A percentile compares a stretch with the other conserved stretches of the same genome.
phyloP scores from a whole-genome alignment of 2,329 filamentous ascomycete genomes.

The Ophiostoma himal-ulmi region DNA sequence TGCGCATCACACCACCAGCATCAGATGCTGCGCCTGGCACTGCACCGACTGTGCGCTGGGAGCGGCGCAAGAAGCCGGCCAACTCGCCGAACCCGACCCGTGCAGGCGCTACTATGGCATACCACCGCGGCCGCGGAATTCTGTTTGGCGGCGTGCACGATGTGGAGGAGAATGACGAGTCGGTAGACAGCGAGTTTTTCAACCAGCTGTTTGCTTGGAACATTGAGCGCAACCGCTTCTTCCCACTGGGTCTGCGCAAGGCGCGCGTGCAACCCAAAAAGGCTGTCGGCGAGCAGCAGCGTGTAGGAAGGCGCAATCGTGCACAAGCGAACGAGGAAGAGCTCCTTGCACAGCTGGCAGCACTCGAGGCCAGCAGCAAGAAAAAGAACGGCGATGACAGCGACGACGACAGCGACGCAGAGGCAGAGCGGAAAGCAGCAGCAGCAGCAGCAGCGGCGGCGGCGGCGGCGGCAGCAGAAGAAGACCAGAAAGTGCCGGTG shows the following conservation, averaged over 20 bases:
- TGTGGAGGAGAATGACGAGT: constrained; percentile 84
- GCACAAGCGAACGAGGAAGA: constrained; percentile 90
- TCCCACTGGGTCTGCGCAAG: constrained; percentile 71
- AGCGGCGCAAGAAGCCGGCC: constrained; percentile 83
- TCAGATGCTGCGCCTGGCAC: constrained; percentile 60
- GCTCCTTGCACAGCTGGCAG: constrained; percentile 76
- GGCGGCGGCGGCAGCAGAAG: constrained; percentile 29
- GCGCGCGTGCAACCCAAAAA: constrained; percentile 59
- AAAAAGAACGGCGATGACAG: constrained; percentile 12
- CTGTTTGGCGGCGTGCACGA: constrained; percentile 93
- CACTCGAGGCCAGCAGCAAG: constrained; percentile 56
- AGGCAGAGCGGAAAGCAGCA: constrained; percentile 43
- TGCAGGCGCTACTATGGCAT: constrained; percentile 88
- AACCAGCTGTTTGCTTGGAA: constrained; percentile 90
- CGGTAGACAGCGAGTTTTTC: constrained; percentile 96
- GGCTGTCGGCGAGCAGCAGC: constrained; percentile 42
- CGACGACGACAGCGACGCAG: constrained; percentile 55
- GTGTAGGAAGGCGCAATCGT: constrained; percentile 58
- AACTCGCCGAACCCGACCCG: constrained; percentile 79
- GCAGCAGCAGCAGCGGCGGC: not conserved
- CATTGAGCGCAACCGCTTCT: constrained; percentile 90
- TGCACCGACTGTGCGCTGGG: constrained; percentile 76
- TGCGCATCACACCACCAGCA: constrained; percentile 69
- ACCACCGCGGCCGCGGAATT: constrained; percentile 88
- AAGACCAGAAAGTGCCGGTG: constrained; percentile 51